phyloP scores from a whole-genome alignment of 306 rosid genomes.

The Begonia fuchsioides region DNA sequence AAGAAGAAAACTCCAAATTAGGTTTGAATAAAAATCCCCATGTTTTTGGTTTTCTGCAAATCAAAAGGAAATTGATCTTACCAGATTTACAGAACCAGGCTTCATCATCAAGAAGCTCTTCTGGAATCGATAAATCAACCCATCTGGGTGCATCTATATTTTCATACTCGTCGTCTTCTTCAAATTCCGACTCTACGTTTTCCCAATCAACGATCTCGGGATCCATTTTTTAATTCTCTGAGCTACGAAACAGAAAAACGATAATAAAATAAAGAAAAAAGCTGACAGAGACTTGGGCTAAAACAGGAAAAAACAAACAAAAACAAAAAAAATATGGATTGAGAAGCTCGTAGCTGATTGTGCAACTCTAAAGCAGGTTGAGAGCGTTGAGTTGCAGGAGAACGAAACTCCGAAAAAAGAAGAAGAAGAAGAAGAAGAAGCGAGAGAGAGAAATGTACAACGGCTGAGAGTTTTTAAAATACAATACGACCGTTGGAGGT shows the following conservation, averaged over 20 bases:
- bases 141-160: conserved; percentile 33
- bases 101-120: conserved; percentile 21
- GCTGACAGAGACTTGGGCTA: too few relatives aligned
- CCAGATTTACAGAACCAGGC: conserved; percentile 37
- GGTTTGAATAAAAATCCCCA: too few relatives aligned
- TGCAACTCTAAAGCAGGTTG: neutral
- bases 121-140: conserved; percentile 25
- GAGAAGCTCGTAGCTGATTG: neutral
- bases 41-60: neutral
- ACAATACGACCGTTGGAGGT: too few relatives aligned
- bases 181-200: conserved; percentile 23
- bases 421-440: neutral
- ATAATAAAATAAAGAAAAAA: neutral
- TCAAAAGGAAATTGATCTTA: neutral
- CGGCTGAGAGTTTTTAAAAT: too few relatives aligned
- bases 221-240: conserved; percentile 25
- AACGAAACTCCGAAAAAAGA: neutral
- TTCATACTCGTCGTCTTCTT: conserved; percentile 26
- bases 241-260: conserved; percentile 4
- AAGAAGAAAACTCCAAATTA: neutral
- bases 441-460: too few relatives aligned
- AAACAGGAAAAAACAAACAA: neutral
- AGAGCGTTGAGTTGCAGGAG: neutral
- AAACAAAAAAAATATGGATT: neutral
- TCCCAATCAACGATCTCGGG: conserved; percentile 42